These are phyloP conservation scores for Teratosphaeria gauchensis DNA, from an alignment of 2,329 filamentous ascomycete species.

Conservation along the genomic window DNA sequence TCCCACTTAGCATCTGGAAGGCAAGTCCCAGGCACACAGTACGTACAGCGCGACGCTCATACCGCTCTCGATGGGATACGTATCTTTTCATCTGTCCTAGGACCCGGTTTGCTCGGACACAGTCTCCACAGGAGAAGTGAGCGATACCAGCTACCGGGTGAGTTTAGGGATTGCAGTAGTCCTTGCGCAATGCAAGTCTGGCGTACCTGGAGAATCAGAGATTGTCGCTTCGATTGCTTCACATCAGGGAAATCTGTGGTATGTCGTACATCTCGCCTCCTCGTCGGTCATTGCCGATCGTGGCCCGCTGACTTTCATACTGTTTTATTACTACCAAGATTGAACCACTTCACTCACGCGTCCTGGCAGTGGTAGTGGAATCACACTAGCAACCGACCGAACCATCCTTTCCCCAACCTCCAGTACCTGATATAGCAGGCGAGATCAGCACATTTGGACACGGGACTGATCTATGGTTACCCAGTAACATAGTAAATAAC, in stretches of 20 bases:
- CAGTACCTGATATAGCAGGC: not conserved
- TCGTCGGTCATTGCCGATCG: not conserved
- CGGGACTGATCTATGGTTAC: not conserved
- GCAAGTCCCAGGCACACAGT: not conserved
- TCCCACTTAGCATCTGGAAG: not conserved
- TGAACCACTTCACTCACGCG: not conserved
- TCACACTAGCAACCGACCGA: not conserved
- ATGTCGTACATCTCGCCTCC: not conserved
- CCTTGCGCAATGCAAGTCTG: not conserved
- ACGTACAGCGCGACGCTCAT: not conserved
- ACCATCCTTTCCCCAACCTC: not conserved
- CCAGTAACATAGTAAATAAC: not conserved
- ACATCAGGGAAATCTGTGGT: not conserved
- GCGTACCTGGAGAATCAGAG: not conserved
- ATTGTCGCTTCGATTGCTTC: not conserved
- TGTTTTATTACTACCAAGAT: not conserved
- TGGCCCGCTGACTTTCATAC: not conserved
- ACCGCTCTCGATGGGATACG: not conserved
- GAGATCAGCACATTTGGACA: not conserved
- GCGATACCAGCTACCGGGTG: not conserved
- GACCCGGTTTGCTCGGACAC: not conserved
- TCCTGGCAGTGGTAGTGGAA: not conserved
- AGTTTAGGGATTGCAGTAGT: not conserved
- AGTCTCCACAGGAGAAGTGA: not conserved
- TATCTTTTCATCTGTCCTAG: not conserved